These are phyloP conservation scores for Ilex aquifolium DNA, from an alignment of 257 asterid genomes.

Conservation along the genomic window DNA sequence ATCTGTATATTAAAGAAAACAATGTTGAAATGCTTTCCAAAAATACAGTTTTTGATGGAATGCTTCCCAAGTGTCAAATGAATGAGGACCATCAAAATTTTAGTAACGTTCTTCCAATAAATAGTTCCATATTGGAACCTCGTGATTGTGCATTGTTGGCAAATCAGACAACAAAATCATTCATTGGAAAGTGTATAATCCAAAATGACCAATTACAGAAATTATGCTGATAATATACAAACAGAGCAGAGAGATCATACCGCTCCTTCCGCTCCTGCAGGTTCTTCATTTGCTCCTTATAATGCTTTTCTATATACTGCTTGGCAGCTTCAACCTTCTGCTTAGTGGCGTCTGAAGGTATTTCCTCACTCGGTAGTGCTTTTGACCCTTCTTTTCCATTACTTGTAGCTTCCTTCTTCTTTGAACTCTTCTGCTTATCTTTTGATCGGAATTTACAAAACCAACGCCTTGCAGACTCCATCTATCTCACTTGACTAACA, in stretches of 20 bases:
- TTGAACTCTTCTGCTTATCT: slow-evolving; percentile 66
- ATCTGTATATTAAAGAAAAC: no score
- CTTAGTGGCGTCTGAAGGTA: slow-evolving; percentile 89
- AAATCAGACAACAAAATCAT: no score
- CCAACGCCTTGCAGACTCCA: slow-evolving; percentile 77
- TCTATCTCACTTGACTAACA: slow-evolving; percentile 20
- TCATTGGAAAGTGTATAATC: no score
- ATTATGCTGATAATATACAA: slow-evolving; percentile 5
- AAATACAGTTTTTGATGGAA: no score
- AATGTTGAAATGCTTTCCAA: no score
- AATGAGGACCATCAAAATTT: no score
- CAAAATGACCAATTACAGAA: neutral
- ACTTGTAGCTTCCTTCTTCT: slow-evolving; percentile 55
- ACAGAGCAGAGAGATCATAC: slow-evolving; percentile 35
- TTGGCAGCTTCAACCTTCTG: slow-evolving; percentile 97
- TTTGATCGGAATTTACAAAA: slow-evolving; percentile 52
- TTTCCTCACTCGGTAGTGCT: slow-evolving; percentile 53
- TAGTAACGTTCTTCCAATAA: no score
- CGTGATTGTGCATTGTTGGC: no score
- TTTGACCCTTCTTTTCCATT: slow-evolving; percentile 59
- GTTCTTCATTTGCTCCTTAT: slow-evolving; percentile 97
- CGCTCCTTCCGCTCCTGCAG: slow-evolving; percentile 90
- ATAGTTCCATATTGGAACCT: no score
- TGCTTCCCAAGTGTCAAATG: no score
- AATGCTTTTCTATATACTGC: slow-evolving; percentile 93